These are phyloP conservation scores for Hyaloscypha variabilis DNA, from an alignment of 495 filamentous ascomycete genomes.

Conservation along the genomic window DNA sequence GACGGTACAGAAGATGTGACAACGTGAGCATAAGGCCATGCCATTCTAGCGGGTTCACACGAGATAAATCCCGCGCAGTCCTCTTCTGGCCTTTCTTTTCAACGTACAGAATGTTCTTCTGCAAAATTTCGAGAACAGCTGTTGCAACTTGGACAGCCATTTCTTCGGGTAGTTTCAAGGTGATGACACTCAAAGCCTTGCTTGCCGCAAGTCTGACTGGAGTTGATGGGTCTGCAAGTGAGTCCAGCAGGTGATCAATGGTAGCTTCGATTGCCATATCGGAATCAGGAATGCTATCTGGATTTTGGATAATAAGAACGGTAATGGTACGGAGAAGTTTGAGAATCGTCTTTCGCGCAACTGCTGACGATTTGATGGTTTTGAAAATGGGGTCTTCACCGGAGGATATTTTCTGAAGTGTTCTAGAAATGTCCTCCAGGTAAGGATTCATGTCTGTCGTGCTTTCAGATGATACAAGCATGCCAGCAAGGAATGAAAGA, in stretches of 20 bases:
- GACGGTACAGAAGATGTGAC: constrained; percentile 79
- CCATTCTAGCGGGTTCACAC: constrained; percentile 82
- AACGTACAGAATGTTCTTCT: constrained; percentile 61
- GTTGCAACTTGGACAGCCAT: constrained; percentile 87
- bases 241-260: constrained; percentile 69
- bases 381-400: constrained; percentile 44
- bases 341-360: constrained; percentile 77
- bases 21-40: constrained; percentile 89
- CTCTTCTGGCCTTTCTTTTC: neutral
- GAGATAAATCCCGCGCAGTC: constrained; percentile 63
- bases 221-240: constrained; percentile 80
- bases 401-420: constrained; percentile 48
- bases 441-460: constrained; percentile 55
- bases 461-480: constrained; percentile 56
- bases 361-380: constrained; percentile 64
- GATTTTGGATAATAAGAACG: constrained; percentile 57
- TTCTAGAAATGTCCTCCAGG: constrained; percentile 47
- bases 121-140: constrained; percentile 73
- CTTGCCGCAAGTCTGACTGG: constrained; percentile 87
- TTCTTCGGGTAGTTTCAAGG: constrained; percentile 71
- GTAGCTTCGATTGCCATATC: constrained; percentile 66
- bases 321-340: constrained; percentile 79
- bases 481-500: constrained; percentile 74
- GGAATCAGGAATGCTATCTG: constrained; percentile 34
- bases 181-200: constrained; percentile 87